Evolutionary conservation across 768 basidiomycete species (phyloP).

Genomic region (Paxillus ammoniavirescens): DNA sequence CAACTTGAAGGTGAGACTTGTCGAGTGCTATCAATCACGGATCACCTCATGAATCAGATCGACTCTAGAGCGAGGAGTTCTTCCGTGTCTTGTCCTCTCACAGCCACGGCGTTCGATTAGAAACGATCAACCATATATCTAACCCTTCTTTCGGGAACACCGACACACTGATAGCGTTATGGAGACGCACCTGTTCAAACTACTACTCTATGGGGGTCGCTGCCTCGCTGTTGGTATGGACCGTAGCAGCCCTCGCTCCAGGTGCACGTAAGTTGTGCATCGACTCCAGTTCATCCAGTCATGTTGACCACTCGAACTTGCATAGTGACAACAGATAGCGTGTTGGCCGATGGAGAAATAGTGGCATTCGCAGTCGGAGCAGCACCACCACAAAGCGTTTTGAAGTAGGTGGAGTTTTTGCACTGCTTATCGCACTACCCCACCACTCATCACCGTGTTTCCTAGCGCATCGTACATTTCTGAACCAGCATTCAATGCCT

Average conservation of each 20-base stretch:
- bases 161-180: slow-evolving; percentile 12
- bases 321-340: slow-evolving; percentile 21
- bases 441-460: background rate
- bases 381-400: slow-evolving; percentile 19
- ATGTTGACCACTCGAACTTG: background rate
- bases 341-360: slow-evolving; percentile 20
- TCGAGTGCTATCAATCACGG: background rate
- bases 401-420: slow-evolving; percentile 19
- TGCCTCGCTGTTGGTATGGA: slow-evolving; percentile 19
- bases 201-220: slow-evolving; percentile 19
- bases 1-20: slow-evolving; percentile 13
- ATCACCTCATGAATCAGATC: background rate
- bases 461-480: slow-evolving; percentile 1
- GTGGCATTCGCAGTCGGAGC: slow-evolving; percentile 24
- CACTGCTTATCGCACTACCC: background rate
- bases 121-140: slow-evolving; percentile 22
- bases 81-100: slow-evolving; percentile 19
- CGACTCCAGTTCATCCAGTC: background rate
- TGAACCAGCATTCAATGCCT: slow-evolving; percentile 2
- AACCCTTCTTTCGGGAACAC: slow-evolving; percentile 19
- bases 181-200: slow-evolving; percentile 19
- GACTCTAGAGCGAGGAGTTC: slow-evolving; percentile 26
- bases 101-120: slow-evolving; percentile 21
- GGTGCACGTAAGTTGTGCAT: slow-evolving; percentile 20
- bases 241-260: slow-evolving; percentile 22